Base-by-base conservation (phyloP, 257 asterid genomes). In the Leptodermis oblonga region DNA sequence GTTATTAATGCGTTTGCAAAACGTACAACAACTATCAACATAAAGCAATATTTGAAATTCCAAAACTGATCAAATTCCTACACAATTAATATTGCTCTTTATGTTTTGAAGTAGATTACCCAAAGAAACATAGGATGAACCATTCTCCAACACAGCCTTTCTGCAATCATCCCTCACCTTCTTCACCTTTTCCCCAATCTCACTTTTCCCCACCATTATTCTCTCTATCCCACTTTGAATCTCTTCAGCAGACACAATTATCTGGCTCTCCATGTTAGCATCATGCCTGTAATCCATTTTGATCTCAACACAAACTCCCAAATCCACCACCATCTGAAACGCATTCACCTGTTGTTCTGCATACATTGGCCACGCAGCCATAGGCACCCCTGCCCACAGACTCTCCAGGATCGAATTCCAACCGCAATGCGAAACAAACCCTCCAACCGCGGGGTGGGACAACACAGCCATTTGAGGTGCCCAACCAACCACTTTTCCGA, bases 261-360 rank as follows among this genome's bases (percentile, higher is more conserved):
- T 22, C 64, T 59, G 43, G 55, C 63, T 67, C 42, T 73, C 74
- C 51, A 31, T 62, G 62, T 62, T 42, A 37, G 39, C 39, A 36
- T 77, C 74, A 14, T 67, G 59, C 22, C 73, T 68, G 45, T 78
- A 78, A 34, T 78, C 78, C 82, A 78, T 69, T 13, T 55, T 73
- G 15, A 77, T 59, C 5, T 78, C 75, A 2, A 64, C 76, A 8
- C 62, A 65, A 25, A 78, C 20, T 34, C 72, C 78, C 45, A 78
- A 30, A 26, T 78, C 82, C 15, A 0, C n/a, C 23, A 73, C 74
- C 53, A 73, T 63, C 70, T 78, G 53, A 26, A 78, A 78, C 17
- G 82, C 78, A 69, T 78, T 78, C 28, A 69, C 15, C n/a, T 73
- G 78, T 65, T 77, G 82, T 34, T 77, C 82, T 1, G 82, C 82